Conservation (phyloP, 2,329 filamentous ascomycete genomes). For the Pseudogymnoascus sp. region DNA sequence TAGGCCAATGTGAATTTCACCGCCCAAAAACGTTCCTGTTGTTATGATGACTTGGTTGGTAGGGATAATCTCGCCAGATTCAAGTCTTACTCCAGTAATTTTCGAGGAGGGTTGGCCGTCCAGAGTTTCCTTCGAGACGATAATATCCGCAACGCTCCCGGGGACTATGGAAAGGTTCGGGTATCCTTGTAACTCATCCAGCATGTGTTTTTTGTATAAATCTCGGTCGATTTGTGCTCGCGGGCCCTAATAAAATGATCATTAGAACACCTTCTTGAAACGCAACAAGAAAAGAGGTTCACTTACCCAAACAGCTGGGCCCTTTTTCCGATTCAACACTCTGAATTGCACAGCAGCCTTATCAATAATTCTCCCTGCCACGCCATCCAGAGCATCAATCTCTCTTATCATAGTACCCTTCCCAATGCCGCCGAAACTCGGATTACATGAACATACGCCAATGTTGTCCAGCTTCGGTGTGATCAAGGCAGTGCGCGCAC, state of each 20-base stretch:
- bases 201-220: conserved; percentile 87
- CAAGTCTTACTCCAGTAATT: conserved; percentile 78
- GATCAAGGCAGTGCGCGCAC: conserved; percentile 80
- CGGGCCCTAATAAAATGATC: conserved; percentile 51
- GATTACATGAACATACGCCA: conserved; percentile 93
- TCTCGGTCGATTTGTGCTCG: conserved; percentile 90
- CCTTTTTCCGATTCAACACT: conserved; percentile 80
- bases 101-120: conserved; percentile 52
- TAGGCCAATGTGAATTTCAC: conserved; percentile 92
- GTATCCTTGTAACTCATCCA: conserved; percentile 71
- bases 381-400: conserved; percentile 86
- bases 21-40: conserved; percentile 89
- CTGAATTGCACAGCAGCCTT: conserved; percentile 93
- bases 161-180: conserved; percentile 72
- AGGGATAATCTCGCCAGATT: conserved; percentile 76
- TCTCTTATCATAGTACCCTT: conserved; percentile 95
- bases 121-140: conserved; percentile 53
- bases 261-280: not conserved
- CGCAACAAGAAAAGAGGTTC: not conserved
- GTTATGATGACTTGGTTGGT: conserved; percentile 85
- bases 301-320: conserved; percentile 80
- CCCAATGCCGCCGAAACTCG: conserved; percentile 95
- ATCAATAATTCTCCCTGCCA: conserved; percentile 83
- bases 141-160: conserved; percentile 87
- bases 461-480: conserved; percentile 85